Base-by-base conservation (phyloP, 2,329 filamentous ascomycete species). In the Diplodia mutila region DNA sequence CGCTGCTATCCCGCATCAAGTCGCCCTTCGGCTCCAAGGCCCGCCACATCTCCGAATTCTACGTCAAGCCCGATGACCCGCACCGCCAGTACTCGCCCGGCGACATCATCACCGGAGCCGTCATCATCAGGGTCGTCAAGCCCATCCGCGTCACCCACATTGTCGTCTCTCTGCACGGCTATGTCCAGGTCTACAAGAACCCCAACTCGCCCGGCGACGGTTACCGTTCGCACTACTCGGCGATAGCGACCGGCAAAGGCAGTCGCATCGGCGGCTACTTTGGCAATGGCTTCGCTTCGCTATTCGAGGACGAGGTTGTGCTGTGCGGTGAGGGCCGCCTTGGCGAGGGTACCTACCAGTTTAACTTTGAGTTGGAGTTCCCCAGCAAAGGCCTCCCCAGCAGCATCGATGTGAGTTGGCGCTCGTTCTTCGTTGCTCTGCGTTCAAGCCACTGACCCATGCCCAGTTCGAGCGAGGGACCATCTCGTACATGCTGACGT, bases 401-500 rank as follows among this genome's bases (percentile, higher is more conserved):
- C 79, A 97, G 94, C 78, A 94, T 99, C 75, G 94, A 97, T 81
- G 94, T 97, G 86, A 76, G 91, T 71, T 46, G 18, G 34, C 29
- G 18, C 27, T 23, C 14, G 37, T n/a, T n/a, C 37, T 37, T 37
- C 61, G 7, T 23, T 18, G 12, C n/a, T 49, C 48, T 37, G 48
- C 11, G n/a, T 37, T 18, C 21, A n/a, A 29, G 16, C 61, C 16
- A 57, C 65, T 76, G 68, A 77, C 69, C 39, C 66, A 53, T 29
- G n/a, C 63, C 34, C 78, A 98, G 93, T 99, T 99, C 78, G 95
- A 98, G 80, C 89, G 94, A 75, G 95, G 95, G 42, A 94, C 92
- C 1, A 92, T 99, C 73, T 90, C 91, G 23, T 99, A 98, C 80
- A 89, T 94, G 82, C 87, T 98, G 73, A 94, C 92, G 6, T 91